phyloP scores from a whole-genome alignment of 495 filamentous ascomycete genomes.

The Jackrogersella multiformis region DNA sequence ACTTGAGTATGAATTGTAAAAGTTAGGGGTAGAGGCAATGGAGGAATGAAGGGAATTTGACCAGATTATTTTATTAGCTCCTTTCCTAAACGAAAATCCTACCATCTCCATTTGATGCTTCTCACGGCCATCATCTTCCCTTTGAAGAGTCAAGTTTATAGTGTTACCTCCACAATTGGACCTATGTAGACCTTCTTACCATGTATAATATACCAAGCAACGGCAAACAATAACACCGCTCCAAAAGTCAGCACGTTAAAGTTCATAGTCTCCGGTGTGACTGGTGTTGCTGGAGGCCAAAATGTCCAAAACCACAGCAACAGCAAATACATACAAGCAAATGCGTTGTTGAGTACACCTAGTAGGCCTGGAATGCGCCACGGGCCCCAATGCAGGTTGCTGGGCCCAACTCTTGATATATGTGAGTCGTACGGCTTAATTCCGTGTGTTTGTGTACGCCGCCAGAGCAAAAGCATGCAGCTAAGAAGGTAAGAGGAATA shows the following conservation, averaged over 20 bases:
- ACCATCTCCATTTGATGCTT: too few relatives aligned
- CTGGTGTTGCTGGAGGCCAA: slow-evolving; percentile 4
- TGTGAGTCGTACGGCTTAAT: slow-evolving; percentile 13
- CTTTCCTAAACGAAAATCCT: too few relatives aligned
- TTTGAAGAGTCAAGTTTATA: too few relatives aligned
- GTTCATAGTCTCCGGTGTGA: slow-evolving; percentile 15
- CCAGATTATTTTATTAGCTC: too few relatives aligned
- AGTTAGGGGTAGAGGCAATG: too few relatives aligned
- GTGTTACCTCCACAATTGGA: too few relatives aligned
- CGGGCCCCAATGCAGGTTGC: slow-evolving; percentile 48
- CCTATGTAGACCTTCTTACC: not conserved
- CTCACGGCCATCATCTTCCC: too few relatives aligned
- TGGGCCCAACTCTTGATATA: slow-evolving; percentile 31
- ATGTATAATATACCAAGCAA: not conserved
- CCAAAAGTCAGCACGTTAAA: slow-evolving; percentile 9
- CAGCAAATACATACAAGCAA: slow-evolving; percentile 38
- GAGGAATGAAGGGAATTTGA: too few relatives aligned
- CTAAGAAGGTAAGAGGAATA: slow-evolving; percentile 57
- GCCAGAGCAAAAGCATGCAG: slow-evolving; percentile 52
- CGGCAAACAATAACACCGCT: not conserved
- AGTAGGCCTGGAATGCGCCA: slow-evolving; percentile 53
- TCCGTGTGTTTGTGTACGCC: slow-evolving; percentile 29
- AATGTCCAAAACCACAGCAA: slow-evolving; percentile 19
- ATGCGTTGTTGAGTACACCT: slow-evolving; percentile 53
- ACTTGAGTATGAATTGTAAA: too few relatives aligned